Base-by-base conservation (phyloP, 2,329 filamentous ascomycete genomes). In the Leptodontidium sp. region DNA sequence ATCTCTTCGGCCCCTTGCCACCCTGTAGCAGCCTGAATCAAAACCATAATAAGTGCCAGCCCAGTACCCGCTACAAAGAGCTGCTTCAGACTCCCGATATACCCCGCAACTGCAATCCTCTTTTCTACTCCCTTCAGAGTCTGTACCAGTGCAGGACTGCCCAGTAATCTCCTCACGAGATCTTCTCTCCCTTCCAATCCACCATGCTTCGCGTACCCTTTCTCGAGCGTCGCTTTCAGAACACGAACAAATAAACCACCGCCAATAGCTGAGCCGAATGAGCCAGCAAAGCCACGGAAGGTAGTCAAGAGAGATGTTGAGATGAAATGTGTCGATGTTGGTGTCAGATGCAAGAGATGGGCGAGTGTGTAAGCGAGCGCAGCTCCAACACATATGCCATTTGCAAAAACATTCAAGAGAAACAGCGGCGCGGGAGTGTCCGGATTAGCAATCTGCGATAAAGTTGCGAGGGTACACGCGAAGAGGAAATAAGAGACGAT, bases 281-380 rank as follows among this genome's bases (percentile, higher is more conserved):
- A 91, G 15, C 92, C 92, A 0, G 92, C 91, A 71, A 96, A 94
- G 5, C 92, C 92, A 4, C 93, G 86, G 80, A 95, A 95, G 0
- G 93, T 97, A 35, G 90, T 88, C 4, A 95, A 80, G 52, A 97
- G 82, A 14, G 92, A 91, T 0, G 91, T 93, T 2, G 91, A 88
- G 61, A 96, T 88, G 75, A 92, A 93, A 75, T 94, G 91, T 0
- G 89, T 88, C 7, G 87, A 84, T 0, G 87, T 83, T 0, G 83
- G 82, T 0, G 90, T 91, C 5, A 95, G 83, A 77, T 96, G 91
- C 4, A 97, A 84, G 5, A 94, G 79, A 75, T 97, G 93, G 0
- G 93, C 92, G 2, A 97, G 85, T 0, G 91, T 92, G 80, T 97
- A 97, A 79, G 95, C 96, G 67, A 95, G 81, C 6, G 87, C 84